Base-by-base conservation (phyloP, 768 basidiomycete genomes). In the Pleurotus ostreatus region DNA sequence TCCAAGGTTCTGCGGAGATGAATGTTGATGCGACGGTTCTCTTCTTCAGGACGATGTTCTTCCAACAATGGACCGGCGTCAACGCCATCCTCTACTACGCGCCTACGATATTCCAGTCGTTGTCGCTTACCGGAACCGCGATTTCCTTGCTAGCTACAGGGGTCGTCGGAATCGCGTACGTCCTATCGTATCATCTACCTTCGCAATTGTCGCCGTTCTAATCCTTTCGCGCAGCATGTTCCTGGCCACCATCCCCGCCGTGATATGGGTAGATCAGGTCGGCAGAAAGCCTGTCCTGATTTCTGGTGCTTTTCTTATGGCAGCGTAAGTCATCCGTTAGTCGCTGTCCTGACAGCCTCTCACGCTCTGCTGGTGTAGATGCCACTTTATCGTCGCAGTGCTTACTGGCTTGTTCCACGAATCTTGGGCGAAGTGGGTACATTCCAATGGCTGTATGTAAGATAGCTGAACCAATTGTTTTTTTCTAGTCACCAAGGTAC, bases 21-120 rank as follows among this genome's bases (percentile, higher is more conserved):
- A 26, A 25, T 5, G 25, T 44, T 30, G 3, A 45, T 45, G 62
- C 20, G 20, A 12, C n/a, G 20, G 20, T 20, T 20, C 20, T 20
- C 20, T 20, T 45, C 20, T 48, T 4, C 52, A 81, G 81, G 59
- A 83, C 74, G 41, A 92, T 86, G 88, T 86, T 85, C 73, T 90
- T 88, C 76, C 89, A 90, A 65, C 88, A 90, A 69, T 90, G 88
- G 87, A 89, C 74, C 26, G 89, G 88, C 58, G 77, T 88, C 63
- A 88, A 89, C 61, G 85, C 82, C 5, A 85, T 89, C 60, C 70
- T 90, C 49, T 90, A 89, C 73, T 90, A 89, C 61, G 88, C 88
- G 0, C 89, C 85, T 2, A 77, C 71, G 40, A 90, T 92, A 58
- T 92, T 91, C 74, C 46, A 73, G 43, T 61, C 66, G 12, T 77